Conservation (phyloP, 2,329 filamentous ascomycete species). For the Dichotomopilus funicola region DNA sequence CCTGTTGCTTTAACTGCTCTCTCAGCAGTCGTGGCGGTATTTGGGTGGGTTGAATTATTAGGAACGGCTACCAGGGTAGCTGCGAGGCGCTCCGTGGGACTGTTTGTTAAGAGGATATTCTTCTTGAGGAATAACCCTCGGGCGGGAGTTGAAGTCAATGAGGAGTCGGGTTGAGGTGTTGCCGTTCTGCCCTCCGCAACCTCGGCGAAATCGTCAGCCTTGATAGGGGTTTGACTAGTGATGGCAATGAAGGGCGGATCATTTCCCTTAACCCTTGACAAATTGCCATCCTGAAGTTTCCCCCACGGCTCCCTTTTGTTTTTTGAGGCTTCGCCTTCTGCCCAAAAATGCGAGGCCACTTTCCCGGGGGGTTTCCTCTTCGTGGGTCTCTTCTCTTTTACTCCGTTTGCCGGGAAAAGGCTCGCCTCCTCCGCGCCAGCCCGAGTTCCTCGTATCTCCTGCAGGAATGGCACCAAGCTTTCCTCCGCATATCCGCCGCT, state of each 20-base stretch:
- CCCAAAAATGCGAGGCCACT: conserved; percentile 16
- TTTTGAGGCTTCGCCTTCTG: not conserved
- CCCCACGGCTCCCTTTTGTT: not conserved
- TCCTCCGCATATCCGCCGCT: not conserved
- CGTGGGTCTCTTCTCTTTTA: not conserved
- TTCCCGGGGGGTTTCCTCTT: not conserved
- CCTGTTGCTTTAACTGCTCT: conserved; percentile 18
- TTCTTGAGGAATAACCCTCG: too few species aligned
- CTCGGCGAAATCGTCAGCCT: too few species aligned
- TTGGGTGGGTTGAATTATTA: not conserved
- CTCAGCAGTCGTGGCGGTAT: not conserved
- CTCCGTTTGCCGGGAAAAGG: not conserved
- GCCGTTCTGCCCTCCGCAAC: too few species aligned
- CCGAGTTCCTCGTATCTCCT: not conserved
- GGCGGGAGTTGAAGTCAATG: too few species aligned
- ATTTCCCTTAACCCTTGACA: not conserved
- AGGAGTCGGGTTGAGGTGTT: too few species aligned
- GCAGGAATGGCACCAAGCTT: conserved; percentile 15
- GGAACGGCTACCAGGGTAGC: not conserved
- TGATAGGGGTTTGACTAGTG: too few species aligned
- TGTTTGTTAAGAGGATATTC: too few species aligned
- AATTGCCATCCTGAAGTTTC: not conserved
- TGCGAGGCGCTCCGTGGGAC: too few species aligned
- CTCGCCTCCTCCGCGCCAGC: not conserved
- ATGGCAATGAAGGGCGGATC: not conserved